Conservation (phyloP, 345 rosid genomes). For the Streptanthus diversifolius region DNA sequence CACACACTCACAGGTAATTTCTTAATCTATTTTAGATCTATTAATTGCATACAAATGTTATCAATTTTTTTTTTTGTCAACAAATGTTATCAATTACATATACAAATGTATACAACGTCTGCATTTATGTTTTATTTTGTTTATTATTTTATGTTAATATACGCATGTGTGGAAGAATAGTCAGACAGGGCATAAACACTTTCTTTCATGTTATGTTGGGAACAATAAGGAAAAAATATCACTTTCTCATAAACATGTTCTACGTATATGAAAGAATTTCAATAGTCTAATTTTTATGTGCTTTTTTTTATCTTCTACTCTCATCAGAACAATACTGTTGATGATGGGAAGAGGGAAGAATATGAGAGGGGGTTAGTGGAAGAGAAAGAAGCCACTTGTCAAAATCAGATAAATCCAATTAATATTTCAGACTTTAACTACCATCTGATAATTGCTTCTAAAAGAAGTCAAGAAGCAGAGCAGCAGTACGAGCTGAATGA, state of each 20-base stretch:
- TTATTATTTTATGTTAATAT: background rate
- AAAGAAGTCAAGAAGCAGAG: constrained; percentile 10
- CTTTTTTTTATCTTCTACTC: background rate
- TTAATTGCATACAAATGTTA: background rate
- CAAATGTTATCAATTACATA: background rate
- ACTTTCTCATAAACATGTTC: background rate
- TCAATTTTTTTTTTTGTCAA: too few relatives aligned
- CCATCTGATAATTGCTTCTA: background rate
- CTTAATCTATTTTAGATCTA: background rate
- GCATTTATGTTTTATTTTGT: background rate
- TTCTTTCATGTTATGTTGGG: background rate
- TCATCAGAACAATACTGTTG: background rate
- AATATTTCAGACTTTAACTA: constrained; percentile 6
- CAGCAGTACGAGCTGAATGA: constrained; percentile 23
- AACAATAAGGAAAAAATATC: background rate
- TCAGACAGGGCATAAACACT: background rate
- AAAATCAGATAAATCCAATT: background rate
- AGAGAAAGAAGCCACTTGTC: constrained; percentile 14
- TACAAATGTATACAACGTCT: background rate
- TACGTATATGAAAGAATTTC: background rate
- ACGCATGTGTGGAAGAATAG: background rate
- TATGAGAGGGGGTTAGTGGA: constrained; percentile 30
- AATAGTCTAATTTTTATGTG: background rate
- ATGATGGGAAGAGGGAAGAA: constrained; percentile 29
- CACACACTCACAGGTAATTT: background rate